Conservation (phyloP, 2,329 filamentous ascomycete genomes). For the Fusarium incarnatum region DNA sequence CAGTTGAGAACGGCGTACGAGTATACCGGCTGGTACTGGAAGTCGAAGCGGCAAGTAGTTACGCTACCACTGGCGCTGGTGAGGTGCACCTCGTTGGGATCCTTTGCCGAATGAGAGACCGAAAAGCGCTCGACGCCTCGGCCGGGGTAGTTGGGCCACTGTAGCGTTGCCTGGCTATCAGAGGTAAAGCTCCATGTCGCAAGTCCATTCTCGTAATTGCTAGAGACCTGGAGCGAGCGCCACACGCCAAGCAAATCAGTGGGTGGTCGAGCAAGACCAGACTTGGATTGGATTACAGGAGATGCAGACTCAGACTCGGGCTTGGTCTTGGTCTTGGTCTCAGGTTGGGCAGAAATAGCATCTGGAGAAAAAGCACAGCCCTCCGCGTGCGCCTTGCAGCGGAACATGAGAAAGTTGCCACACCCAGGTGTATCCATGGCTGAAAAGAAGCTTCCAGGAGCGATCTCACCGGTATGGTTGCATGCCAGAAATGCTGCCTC, state of each 20-base stretch:
- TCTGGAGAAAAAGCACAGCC: neutral
- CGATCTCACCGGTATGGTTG: neutral
- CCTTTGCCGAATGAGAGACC: neutral
- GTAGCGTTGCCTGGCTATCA: neutral
- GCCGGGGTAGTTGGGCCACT: neutral
- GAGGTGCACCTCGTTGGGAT: neutral
- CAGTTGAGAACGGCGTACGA: conserved; percentile 2
- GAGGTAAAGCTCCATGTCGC: conserved; percentile 5
- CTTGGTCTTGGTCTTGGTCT: neutral
- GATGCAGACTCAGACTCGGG: neutral
- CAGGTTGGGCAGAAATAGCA: neutral
- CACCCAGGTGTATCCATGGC: conserved; percentile 9
- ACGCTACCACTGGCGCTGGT: neutral
- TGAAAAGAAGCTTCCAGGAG: neutral
- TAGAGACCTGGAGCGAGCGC: conserved; percentile 4
- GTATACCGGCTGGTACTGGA: conserved; percentile 1
- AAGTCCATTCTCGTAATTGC: neutral
- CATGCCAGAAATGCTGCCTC: conserved; percentile 2
- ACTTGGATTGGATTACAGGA: neutral
- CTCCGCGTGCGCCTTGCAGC: neutral
- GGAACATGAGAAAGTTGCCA: conserved; percentile 7
- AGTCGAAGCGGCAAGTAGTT: neutral
- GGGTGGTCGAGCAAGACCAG: neutral
- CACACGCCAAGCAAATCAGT: neutral
- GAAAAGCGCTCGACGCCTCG: neutral